Evolutionary conservation across 2,329 filamentous ascomycete genomes (phyloP).

Genomic region (Cercospora sojina): DNA sequence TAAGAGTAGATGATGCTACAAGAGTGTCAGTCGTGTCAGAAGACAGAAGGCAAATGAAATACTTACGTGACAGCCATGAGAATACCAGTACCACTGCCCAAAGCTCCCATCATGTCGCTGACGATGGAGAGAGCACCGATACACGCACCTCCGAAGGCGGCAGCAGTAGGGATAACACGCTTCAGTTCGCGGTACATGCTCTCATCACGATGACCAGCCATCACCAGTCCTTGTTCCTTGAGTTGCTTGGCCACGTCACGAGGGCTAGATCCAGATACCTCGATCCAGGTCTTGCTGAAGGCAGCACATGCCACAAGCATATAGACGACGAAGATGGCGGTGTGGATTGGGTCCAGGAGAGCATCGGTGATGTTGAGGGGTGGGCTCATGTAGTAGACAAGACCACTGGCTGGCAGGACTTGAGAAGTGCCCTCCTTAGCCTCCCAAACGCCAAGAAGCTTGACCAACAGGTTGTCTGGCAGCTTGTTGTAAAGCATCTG

Average conservation of each 20-base stretch:
- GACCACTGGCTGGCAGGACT: constrained; percentile 87
- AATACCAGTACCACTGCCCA: constrained; percentile 96
- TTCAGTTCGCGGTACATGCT: constrained; percentile 99
- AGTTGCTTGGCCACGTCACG: constrained; percentile 99
- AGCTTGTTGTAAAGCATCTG: constrained; percentile 99
- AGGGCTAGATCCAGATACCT: constrained; percentile 95
- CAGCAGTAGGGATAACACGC: constrained; percentile 96
- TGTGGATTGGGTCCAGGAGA: constrained; percentile 94
- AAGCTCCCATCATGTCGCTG: constrained; percentile 91
- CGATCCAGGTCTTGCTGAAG: constrained; percentile 99
- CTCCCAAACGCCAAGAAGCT: constrained; percentile 97
- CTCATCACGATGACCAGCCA: constrained; percentile 99
- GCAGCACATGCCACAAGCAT: constrained; percentile 97
- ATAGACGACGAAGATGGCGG: constrained; percentile 89
- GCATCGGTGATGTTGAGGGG: constrained; percentile 95
- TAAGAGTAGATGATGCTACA: constrained; percentile 96
- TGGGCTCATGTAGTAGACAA: constrained; percentile 99
- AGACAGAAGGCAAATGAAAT: constrained; percentile 6
- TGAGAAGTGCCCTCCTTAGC: constrained; percentile 93
- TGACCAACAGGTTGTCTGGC: constrained; percentile 97
- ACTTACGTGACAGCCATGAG: constrained; percentile 97
- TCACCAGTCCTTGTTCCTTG: constrained; percentile 98
- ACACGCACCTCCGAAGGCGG: constrained; percentile 97
- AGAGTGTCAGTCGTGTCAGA: constrained; percentile 33
- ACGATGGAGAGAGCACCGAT: constrained; percentile 96